phyloP scores from a whole-genome alignment of 805 yeast species.

The Spathaspora boniae region DNA sequence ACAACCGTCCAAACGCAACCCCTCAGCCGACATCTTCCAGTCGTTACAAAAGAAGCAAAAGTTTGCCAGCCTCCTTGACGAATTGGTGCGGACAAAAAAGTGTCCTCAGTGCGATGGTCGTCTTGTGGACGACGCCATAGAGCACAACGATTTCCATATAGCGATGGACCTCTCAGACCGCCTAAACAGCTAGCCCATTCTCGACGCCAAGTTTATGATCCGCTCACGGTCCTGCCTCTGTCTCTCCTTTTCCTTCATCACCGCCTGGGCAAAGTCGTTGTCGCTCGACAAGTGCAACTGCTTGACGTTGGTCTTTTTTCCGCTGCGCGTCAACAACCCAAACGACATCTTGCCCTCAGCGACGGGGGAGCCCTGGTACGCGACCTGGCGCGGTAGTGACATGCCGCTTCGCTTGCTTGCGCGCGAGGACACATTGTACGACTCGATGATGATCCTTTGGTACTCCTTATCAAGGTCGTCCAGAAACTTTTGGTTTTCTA shows the following conservation, averaged over 20 bases:
- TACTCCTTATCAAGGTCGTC: conserved; percentile 57
- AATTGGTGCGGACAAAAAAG: conserved; percentile 15
- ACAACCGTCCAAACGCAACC: conserved; percentile 1
- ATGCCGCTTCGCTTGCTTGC: conserved; percentile 16
- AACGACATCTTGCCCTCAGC: conserved; percentile 34
- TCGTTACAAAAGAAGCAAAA: conserved; percentile 8
- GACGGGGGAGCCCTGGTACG: conserved; percentile 2
- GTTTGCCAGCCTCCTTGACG: conserved; percentile 11
- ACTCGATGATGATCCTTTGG: conserved; percentile 48
- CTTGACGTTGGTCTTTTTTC: conserved; percentile 42
- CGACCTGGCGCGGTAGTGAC: conserved; percentile 7
- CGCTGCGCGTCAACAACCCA: conserved; percentile 53
- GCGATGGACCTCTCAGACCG: conserved; percentile 48
- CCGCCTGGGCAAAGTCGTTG: conserved; percentile 51
- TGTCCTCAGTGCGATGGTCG: conserved; percentile 27
- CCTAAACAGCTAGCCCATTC: conserved; percentile 33
- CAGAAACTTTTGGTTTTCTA: conserved; percentile 34
- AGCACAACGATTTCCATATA: conserved; percentile 54
- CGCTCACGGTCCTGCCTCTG: conserved; percentile 51
- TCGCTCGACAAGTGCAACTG: conserved; percentile 51
- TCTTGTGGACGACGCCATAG: conserved; percentile 32
- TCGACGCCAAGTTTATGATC: conserved; percentile 53
- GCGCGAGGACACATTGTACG: conserved; percentile 36
- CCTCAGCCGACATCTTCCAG: conserved; percentile 8
- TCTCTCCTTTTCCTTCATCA: conserved; percentile 48